Percentiles rank a stretch among this genome's conserved stretches.
phyloP scores from a whole-genome alignment of 768 basidiomycete genomes.

The Calocera viscosa region DNA sequence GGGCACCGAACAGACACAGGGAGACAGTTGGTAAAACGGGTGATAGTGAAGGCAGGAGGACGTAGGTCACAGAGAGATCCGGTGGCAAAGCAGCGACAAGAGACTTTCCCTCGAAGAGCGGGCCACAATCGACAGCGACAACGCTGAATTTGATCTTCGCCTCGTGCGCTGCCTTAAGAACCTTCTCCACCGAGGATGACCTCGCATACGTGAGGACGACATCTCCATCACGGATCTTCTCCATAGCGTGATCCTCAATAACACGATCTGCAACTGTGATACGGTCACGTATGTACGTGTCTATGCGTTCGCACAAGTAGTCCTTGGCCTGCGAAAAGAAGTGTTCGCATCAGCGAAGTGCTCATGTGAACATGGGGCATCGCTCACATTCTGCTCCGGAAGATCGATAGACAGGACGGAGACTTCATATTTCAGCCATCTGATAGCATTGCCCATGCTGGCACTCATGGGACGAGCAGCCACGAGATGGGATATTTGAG shows the following conservation, averaged over 20 bases:
- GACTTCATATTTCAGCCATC: conserved; percentile 91
- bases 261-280: conserved; percentile 89
- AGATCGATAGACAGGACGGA: conserved; percentile 84
- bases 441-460: conserved; percentile 88
- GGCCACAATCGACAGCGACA: conserved; percentile 87
- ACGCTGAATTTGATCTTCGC: conserved; percentile 74
- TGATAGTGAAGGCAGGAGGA: conserved; percentile 74
- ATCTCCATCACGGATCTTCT: conserved; percentile 91
- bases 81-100: conserved; percentile 57
- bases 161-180: conserved; percentile 61
- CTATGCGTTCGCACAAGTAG: conserved; percentile 68
- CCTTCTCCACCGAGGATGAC: conserved; percentile 92
- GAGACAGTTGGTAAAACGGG: conserved; percentile 70
- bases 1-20: conserved; percentile 80
- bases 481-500: conserved; percentile 83
- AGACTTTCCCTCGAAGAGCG: conserved; percentile 78
- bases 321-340: conserved; percentile 61
- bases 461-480: conserved; percentile 81
- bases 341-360: background rate
- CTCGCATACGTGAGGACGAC: conserved; percentile 87
- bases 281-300: conserved; percentile 85
- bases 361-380: background rate
- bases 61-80: conserved; percentile 77
- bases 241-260: conserved; percentile 75
- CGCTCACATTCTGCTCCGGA: conserved; percentile 81